Base-by-base conservation (phyloP, 176 grass and related monocot species). In the Carex myosuroides region DNA sequence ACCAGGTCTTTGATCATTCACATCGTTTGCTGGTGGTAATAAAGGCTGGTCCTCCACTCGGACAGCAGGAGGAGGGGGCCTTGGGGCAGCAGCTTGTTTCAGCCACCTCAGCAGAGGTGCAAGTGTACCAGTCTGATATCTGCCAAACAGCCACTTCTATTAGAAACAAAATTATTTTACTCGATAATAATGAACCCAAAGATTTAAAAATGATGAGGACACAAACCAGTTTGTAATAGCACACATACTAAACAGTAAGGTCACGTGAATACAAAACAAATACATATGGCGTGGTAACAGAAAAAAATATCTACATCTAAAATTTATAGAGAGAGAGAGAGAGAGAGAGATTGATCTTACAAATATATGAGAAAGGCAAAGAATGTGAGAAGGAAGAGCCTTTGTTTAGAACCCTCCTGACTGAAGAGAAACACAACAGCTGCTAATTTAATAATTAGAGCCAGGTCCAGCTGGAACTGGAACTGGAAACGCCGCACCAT, bases 401-500 rank as follows among this genome's bases (percentile, higher is more conserved):
- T 93, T 63, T 95, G 91, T 56, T 86, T 89, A 24, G 96, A 98
- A 82, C 89, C 96, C 84, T 98, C 93, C 69, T 95, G 92, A 58
- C 89, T 92, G 80, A 98, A 89, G 37, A 98, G 77, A 87, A 98
- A 98, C 22, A 98, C 91, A 8, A 95, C 88, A 52, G 91, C 93
- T 26, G 92, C 96, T 82, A 98, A 89, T 87, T 98, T 98, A 85
- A 98, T 86, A 79, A 98, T 93, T 61, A 98, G 71, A 21, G 84
- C 71, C 86, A 93, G 68, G 76, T 98, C 93, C 80, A 98, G 89
- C 83, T 98, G 92, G 90, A 98, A 95, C 67, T 89, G 90, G 13
- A 95, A 93, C 69, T 93, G 91, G 80, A 98, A 93, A 84, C 93
- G 91, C 88, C 96, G 94, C 83, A 89, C 93, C 54, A 95, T 87